A percentile compares a stretch with the other conserved stretches of the same genome.
phyloP scores from a whole-genome alignment of 1,139 yeast genomes.

The Yamadazyma songkhlaensis region DNA sequence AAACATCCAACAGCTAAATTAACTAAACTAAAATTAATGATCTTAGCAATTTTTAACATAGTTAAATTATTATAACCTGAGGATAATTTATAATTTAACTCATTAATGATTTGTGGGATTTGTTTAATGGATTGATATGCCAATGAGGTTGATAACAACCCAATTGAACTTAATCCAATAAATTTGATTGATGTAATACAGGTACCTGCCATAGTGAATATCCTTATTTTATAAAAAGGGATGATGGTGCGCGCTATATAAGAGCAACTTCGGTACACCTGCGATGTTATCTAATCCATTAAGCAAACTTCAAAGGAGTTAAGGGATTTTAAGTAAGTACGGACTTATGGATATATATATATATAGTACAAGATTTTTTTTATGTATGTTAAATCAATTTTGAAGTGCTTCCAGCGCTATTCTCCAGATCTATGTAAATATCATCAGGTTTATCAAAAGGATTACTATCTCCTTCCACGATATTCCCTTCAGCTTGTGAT shows the following conservation, averaged over 20 bases:
- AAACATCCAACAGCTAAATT: slow-evolving; percentile 39
- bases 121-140: slow-evolving; percentile 31
- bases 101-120: slow-evolving; percentile 36
- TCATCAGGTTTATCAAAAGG: slow-evolving; percentile 8
- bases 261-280: background rate
- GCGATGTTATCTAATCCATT: background rate
- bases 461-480: background rate
- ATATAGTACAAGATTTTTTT: no score
- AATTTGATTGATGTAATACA: slow-evolving; percentile 51
- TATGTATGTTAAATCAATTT: slow-evolving; percentile 2
- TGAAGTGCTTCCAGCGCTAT: slow-evolving; percentile 11
- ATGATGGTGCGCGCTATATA: slow-evolving; percentile 52
- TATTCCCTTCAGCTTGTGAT: background rate
- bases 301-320: no score
- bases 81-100: slow-evolving; percentile 17
- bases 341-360: no score
- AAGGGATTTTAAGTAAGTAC: no score
- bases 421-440: slow-evolving; percentile 5
- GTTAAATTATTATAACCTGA: slow-evolving; percentile 4
- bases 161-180: slow-evolving; percentile 52
- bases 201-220: slow-evolving; percentile 50
- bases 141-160: slow-evolving; percentile 45
- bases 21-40: slow-evolving; percentile 29
- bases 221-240: slow-evolving; percentile 52
- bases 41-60: slow-evolving; percentile 25